Evolutionary conservation across 2,329 filamentous ascomycete genomes (phyloP), one percentile per base, ranked within the genome.

Genomic region (Sporothrix globosa): DNA sequence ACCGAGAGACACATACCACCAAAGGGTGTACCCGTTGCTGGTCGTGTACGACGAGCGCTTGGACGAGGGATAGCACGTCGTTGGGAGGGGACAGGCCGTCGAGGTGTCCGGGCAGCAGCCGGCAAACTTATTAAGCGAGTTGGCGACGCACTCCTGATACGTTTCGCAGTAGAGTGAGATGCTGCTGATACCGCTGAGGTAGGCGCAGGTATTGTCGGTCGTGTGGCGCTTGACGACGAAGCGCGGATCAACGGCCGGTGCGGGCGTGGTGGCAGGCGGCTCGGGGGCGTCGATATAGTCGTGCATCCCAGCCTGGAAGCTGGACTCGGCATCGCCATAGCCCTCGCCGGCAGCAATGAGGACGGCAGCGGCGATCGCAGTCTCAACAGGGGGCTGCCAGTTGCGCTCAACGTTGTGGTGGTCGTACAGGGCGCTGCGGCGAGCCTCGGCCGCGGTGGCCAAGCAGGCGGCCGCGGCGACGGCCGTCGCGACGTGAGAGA

Each of bases 71-170:
- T 75, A 69, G 70, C 79, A 80, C 2, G 74, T 73, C 3, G 78
- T 80, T 44, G 63, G 71, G 41, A 78, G 61, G 9, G 70, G 67
- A 72, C 77, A 77, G 21, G 34, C 68, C 0, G 72, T 72, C 10
- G 74, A 70, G 10, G 68, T 67, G 41, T 77, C 74, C 52, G 75
- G 73, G 48, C 79, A 81, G 74, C 79, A 81, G 46, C 79, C 79
- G 10, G 78, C 73, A 3, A 75, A 70, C 1, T 69, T 75, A 52
- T 73, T 68, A 34, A 70, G n/a, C 46, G 73, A 73, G 75, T 80
- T 78, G 73, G 73, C 76, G 14, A 76, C 75, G 66, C 79, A 80
- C 19, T 60, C 70, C 7, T 74, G 70, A 7, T 73, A 74, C 3
- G 67, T 48, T 7, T 71, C 72, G 71, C 79, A 81, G 70, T 76